Base-by-base conservation (phyloP, 805 yeast species). In the Torulaspora gathmanii region DNA sequence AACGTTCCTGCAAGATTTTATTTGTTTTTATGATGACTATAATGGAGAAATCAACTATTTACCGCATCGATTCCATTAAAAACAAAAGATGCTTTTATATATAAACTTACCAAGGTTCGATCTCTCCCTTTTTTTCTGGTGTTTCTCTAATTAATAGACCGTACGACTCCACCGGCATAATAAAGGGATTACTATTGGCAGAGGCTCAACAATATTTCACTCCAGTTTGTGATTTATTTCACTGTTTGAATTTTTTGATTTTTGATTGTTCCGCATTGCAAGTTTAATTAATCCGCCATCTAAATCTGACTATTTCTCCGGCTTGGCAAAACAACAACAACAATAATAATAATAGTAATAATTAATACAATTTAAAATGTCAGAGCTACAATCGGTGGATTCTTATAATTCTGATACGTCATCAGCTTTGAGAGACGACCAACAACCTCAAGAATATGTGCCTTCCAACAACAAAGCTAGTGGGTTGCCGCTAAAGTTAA, bases 401-500 rank as follows among this genome's bases (percentile, higher is more conserved):
- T 53, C 57, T 36, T 53, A 46, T 33, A 49, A 51, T 42, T 55
- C 50, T 42, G 44, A 44, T 42, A 20, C 47, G 37, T 30, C 52
- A 44, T 36, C 47, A 43, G 45, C 49, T 40, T 8, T 53, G 45
- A 34, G 42, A 23, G 49, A 45, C n/a, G 54, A 48, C 20, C 51
- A 50, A 22, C 52, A 54, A 29, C 61, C 61, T 4, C 63, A 56
- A 46, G 58, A 58, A 40, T 56, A 58, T 45, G 38, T 56, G 6
- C 60, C 61, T 5, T 13, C 53, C 6, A 26, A 27, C n/a, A 35
- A 23, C 19, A 23, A 26, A 15, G 29, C 27, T 26, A 34, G 33
- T 31, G 44, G 35, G 4, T 35, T 28, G 9, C 51, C 45, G 20
- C 57, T 77, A 33, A 67, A 65, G 45, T 59, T 78, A 45, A 69